These are phyloP conservation scores for Venturia effusa DNA, from an alignment of 2,329 filamentous ascomycete genomes.

Conservation along the genomic window DNA sequence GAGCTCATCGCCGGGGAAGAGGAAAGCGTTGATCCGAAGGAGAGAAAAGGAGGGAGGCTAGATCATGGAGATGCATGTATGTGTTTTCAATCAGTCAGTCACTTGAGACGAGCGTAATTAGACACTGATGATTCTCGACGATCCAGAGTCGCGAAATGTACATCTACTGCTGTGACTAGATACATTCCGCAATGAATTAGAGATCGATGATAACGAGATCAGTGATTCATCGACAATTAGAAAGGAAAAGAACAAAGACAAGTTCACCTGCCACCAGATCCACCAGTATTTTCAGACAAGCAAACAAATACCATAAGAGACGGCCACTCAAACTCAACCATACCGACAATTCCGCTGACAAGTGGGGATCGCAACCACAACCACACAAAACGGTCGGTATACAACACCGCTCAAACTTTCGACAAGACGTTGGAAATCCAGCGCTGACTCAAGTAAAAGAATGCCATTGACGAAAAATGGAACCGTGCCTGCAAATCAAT, in stretches of 20 bases:
- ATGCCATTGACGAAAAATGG: not conserved
- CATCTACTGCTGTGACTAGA: constrained; percentile 1
- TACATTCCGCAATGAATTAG: constrained; percentile 1
- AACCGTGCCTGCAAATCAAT: not conserved
- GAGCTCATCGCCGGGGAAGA: not conserved
- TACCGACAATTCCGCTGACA: not conserved
- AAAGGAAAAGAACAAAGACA: not conserved
- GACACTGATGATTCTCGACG: not conserved
- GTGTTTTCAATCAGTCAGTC: not conserved
- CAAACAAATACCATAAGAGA: not conserved
- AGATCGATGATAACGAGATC: not conserved
- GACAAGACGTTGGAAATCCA: constrained; percentile 1
- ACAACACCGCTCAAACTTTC: constrained; percentile 3
- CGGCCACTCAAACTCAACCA: not conserved
- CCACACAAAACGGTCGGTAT: constrained; percentile 5
- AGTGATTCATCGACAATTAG: not conserved
- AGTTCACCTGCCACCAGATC: not conserved
- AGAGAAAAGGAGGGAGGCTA: not conserved
- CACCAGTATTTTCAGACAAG: not conserved
- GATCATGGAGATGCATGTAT: not conserved
- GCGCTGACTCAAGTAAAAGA: not conserved
- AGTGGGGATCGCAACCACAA: constrained; percentile 1
- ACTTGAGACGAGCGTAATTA: not conserved
- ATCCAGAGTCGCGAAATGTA: not conserved
- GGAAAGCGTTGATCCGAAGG: not conserved